A percentile compares a stretch with the other conserved stretches of the same genome.
phyloP scores from a whole-genome alignment of 2,329 filamentous ascomycete genomes.

The Fusarium pininemorale region DNA sequence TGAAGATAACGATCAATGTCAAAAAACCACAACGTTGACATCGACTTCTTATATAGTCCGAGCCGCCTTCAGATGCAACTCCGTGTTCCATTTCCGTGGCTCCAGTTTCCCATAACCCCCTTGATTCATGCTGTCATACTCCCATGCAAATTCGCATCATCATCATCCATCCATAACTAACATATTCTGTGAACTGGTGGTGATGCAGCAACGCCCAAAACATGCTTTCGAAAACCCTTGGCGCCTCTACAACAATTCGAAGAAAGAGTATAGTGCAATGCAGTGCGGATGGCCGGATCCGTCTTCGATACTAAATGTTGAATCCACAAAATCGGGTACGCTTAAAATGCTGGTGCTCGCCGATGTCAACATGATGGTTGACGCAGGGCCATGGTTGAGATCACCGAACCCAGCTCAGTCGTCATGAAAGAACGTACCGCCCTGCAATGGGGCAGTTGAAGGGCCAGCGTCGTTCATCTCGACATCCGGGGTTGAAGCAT shows the following conservation, averaged over 20 bases:
- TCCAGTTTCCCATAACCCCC: constrained; percentile 38
- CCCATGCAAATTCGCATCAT: constrained; percentile 41
- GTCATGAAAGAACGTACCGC: constrained; percentile 62
- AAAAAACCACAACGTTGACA: constrained; percentile 33
- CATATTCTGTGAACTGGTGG: constrained; percentile 32
- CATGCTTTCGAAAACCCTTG: constrained; percentile 47
- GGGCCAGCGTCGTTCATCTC: constrained; percentile 67
- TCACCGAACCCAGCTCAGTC: constrained; percentile 43
- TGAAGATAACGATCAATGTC: constrained; percentile 32
- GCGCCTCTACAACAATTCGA: constrained; percentile 46
- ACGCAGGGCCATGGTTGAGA: constrained; percentile 9
- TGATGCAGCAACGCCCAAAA: constrained; percentile 49
- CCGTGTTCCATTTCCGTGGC: constrained; percentile 36
- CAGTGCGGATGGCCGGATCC: constrained; percentile 39
- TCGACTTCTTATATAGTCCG: constrained; percentile 26
- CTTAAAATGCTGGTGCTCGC: constrained; percentile 6
- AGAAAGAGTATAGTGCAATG: constrained; percentile 45
- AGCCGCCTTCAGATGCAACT: constrained; percentile 40
- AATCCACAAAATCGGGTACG: constrained; percentile 25
- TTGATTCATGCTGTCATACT: constrained; percentile 41
- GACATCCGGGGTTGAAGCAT: constrained; percentile 57
- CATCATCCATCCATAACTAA: constrained; percentile 39
- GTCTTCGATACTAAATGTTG: constrained; percentile 34
- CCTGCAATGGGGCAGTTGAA: constrained; percentile 62
- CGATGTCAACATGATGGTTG: constrained; percentile 20